These are phyloP conservation scores for Cercospora sojina DNA, from an alignment of 2,329 filamentous ascomycete species.

Conservation along the genomic window DNA sequence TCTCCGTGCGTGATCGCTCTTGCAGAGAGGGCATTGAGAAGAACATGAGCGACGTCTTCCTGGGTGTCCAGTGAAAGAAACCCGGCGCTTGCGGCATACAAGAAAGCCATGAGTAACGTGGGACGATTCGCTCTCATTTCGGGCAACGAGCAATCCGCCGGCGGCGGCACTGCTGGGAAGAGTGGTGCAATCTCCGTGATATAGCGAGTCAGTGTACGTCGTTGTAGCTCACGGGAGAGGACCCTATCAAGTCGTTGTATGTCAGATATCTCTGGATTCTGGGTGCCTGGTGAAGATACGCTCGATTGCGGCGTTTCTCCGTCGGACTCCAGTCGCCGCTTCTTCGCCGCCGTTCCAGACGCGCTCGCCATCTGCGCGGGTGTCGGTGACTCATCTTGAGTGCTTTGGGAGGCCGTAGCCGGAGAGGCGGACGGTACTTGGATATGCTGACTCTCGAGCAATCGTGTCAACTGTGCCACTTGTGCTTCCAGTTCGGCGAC, in stretches of 20 bases:
- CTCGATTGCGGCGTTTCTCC: neutral
- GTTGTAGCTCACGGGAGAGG: constrained; percentile 24
- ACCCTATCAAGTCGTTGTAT: constrained; percentile 25
- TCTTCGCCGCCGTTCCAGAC: constrained; percentile 11
- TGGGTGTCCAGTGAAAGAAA: constrained; percentile 57
- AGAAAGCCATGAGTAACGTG: constrained; percentile 57
- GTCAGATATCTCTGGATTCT: constrained; percentile 3
- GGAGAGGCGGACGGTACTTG: constrained; percentile 9
- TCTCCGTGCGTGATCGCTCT: constrained; percentile 69
- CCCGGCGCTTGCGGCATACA: constrained; percentile 53
- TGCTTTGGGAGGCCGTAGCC: neutral
- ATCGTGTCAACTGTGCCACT: constrained; percentile 32
- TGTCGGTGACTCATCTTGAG: neutral
- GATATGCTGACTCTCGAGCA: constrained; percentile 30
- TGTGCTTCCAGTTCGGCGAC: constrained; percentile 35
- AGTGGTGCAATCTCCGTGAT: constrained; percentile 21
- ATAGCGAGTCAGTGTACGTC: constrained; percentile 26
- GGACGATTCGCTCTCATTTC: constrained; percentile 39
- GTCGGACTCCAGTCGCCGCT: constrained; percentile 17
- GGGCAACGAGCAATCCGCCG: constrained; percentile 15
- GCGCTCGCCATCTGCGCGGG: neutral
- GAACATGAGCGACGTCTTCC: constrained; percentile 61
- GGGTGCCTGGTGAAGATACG: neutral
- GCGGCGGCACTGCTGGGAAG: constrained; percentile 26
- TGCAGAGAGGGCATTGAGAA: constrained; percentile 70